Percentiles rank a stretch among this genome's conserved stretches.
Conservation (phyloP, 192 early-diverging fungal genomes). For the Backusella morwellensis region DNA sequence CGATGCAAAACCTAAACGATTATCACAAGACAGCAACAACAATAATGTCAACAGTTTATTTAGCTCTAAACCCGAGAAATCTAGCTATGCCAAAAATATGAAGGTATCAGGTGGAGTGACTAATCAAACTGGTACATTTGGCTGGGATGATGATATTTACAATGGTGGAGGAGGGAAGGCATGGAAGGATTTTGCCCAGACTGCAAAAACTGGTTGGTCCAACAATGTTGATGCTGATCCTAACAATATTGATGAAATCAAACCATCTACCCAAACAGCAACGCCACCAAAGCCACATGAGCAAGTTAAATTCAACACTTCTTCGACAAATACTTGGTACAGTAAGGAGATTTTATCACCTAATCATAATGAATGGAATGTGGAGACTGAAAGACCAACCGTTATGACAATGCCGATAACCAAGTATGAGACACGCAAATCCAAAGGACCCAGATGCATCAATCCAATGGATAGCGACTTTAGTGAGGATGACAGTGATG, state of each 20-base stretch:
- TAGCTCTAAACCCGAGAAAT: neutral
- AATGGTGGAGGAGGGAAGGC: neutral
- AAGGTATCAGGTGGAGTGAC: neutral
- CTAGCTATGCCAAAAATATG: neutral
- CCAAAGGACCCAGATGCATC: neutral
- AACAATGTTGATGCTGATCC: neutral
- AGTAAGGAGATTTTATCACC: neutral
- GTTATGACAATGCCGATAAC: conserved; percentile 11
- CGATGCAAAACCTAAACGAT: neutral
- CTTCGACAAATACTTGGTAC: neutral
- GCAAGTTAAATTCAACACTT: neutral
- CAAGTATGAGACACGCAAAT: neutral
- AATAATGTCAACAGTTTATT: neutral
- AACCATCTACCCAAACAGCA: neutral
- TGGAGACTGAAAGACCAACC: neutral
- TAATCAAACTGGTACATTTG: neutral
- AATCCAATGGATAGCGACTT: neutral
- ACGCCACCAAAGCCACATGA: neutral
- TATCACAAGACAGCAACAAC: neutral
- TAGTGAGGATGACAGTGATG: neutral
- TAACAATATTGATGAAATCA: neutral
- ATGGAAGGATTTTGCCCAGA: neutral
- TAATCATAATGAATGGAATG: neutral
- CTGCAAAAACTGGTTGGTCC: neutral
- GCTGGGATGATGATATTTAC: neutral